Percentiles rank a stretch among this genome's conserved stretches.
phyloP scores from a whole-genome alignment of 2,329 filamentous ascomycete genomes.

The Pestalotiopsis fici region DNA sequence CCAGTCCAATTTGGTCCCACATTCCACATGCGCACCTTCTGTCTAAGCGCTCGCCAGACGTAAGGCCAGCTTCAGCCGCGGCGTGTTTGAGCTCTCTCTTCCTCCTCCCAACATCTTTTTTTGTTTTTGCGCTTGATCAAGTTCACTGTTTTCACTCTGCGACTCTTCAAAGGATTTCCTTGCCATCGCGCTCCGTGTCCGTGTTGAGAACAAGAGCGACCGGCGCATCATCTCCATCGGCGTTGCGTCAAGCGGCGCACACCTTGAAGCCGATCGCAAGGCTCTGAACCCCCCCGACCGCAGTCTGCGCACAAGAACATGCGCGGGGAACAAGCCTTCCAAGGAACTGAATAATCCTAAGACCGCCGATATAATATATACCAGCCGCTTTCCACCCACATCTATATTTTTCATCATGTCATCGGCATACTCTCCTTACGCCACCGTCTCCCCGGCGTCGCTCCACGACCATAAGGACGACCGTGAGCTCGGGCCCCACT shows the following conservation, averaged over 20 bases:
- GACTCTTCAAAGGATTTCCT: background rate
- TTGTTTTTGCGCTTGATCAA: background rate
- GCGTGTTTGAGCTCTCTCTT: background rate
- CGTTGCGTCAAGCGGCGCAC: slow-evolving; percentile 4
- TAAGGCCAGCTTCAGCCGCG: slow-evolving; percentile 1
- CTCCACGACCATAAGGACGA: slow-evolving; percentile 36
- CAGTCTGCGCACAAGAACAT: background rate
- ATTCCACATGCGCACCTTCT: slow-evolving; percentile 2
- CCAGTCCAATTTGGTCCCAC: background rate
- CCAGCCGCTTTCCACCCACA: slow-evolving; percentile 23
- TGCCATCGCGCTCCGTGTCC: background rate
- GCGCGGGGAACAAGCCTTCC: background rate
- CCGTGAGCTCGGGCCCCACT: slow-evolving; percentile 30
- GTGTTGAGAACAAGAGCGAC: background rate
- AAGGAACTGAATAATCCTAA: slow-evolving; percentile 21
- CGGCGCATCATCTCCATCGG: background rate
- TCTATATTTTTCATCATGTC: slow-evolving; percentile 38
- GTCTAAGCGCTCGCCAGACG: slow-evolving; percentile 7
- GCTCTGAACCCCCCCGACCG: background rate
- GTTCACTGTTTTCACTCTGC: background rate
- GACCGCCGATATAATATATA: slow-evolving; percentile 34
- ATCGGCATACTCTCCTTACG: slow-evolving; percentile 40
- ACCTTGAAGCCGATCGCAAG: background rate
- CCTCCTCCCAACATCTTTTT: background rate
- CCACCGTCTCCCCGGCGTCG: slow-evolving; percentile 38